Evolutionary conservation across 75 land plant species (phyloP).

Genomic region (Sequoiadendron giganteum): DNA sequence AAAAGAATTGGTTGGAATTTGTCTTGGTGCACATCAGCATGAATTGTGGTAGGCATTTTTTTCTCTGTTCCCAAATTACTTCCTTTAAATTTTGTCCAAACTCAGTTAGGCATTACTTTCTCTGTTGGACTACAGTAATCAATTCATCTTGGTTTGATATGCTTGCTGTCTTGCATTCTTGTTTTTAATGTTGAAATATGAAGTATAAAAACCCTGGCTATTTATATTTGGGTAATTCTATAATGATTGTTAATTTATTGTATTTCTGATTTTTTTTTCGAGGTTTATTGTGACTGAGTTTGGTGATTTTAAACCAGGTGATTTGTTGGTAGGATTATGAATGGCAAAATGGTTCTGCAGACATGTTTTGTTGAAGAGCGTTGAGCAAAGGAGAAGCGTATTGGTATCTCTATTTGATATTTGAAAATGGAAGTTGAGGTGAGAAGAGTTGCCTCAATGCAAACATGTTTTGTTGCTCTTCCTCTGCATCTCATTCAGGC

Average conservation of each 20-base stretch:
- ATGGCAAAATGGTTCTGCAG: neutral
- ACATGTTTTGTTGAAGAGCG: neutral
- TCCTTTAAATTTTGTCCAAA: neutral
- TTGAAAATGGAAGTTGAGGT: conserved; percentile 79
- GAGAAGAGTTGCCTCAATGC: conserved; percentile 52
- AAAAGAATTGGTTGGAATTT: neutral
- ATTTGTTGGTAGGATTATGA: neutral
- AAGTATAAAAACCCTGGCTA: neutral
- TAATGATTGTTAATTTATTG: neutral
- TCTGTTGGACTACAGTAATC: neutral
- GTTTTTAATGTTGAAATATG: neutral
- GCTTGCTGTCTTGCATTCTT: neutral
- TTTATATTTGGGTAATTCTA: neutral
- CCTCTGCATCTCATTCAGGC: conserved; percentile 66
- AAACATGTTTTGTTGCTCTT: conserved; percentile 76
- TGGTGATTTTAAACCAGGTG: neutral
- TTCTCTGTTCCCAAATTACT: no score
- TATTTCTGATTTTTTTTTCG: neutral
- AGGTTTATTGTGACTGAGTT: neutral
- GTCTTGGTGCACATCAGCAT: neutral
- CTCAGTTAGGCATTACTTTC: neutral
- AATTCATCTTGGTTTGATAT: neutral
- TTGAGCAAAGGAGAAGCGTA: neutral
- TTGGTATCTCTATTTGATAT: neutral
- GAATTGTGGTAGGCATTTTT: neutral